Conservation (phyloP, 495 filamentous ascomycete genomes). For the Aspergillus mulundensis region DNA sequence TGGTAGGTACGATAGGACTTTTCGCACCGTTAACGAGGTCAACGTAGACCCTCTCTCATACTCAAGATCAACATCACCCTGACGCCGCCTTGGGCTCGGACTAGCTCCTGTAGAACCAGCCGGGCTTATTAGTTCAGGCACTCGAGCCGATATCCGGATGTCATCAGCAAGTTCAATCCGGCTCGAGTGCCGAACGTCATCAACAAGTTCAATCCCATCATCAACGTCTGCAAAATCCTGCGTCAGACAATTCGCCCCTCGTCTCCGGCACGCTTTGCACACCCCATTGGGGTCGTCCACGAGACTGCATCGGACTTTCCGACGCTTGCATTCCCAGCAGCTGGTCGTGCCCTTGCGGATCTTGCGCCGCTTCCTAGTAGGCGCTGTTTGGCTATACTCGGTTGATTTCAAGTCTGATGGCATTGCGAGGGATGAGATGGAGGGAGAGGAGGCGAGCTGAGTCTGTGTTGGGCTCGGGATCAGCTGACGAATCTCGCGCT, state of each 20-base stretch:
- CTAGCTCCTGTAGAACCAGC: background rate
- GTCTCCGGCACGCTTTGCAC: constrained; percentile 40
- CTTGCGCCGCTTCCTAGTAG: constrained; percentile 24
- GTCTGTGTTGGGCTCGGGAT: background rate
- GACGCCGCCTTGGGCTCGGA: no score
- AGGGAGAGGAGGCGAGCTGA: background rate
- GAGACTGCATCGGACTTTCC: constrained; percentile 36
- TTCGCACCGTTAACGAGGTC: background rate
- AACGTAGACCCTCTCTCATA: background rate
- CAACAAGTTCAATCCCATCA: no score
- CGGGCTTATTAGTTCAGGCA: background rate
- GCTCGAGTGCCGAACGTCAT: no score
- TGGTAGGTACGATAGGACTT: background rate
- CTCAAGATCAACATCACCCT: background rate
- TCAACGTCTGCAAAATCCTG: constrained; percentile 30
- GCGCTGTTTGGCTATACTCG: background rate
- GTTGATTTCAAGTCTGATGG: background rate
- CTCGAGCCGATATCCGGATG: background rate
- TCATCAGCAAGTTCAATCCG: no score
- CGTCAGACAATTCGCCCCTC: constrained; percentile 31
- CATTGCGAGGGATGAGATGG: background rate
- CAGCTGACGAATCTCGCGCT: background rate
- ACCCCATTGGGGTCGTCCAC: constrained; percentile 17
- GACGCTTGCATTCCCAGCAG: constrained; percentile 39
- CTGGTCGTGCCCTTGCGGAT: constrained; percentile 36